Percentiles rank a stretch among this genome's conserved stretches.
Conservation (phyloP, 352 stramenopile species). For the Globisporangium iwayamae region DNA sequence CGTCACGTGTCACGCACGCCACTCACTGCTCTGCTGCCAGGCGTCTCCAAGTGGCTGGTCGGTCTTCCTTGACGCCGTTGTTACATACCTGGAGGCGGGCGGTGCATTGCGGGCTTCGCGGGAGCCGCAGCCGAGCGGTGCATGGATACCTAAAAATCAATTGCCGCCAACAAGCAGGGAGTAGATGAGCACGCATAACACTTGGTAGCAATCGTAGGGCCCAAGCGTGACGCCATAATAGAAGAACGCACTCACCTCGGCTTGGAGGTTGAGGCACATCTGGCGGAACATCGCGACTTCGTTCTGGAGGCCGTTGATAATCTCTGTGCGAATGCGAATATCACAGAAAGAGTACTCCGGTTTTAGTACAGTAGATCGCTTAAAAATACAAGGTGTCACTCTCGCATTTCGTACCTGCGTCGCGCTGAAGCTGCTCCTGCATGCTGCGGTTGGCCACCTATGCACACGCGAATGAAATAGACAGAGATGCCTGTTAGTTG, state of each 20-base stretch:
- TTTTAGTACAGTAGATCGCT: too few species aligned
- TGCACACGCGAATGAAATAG: neutral
- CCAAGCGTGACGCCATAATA: too few species aligned
- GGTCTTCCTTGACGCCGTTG: neutral
- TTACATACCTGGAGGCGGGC: constrained; percentile 21
- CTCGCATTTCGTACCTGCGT: constrained; percentile 19
- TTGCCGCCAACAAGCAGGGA: neutral
- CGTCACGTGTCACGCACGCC: too few species aligned
- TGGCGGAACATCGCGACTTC: constrained; percentile 80
- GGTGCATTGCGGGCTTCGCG: constrained; percentile 2
- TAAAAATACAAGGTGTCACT: too few species aligned
- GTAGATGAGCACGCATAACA: neutral
- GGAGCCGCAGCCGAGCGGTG: constrained; percentile 1
- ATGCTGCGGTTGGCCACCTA: constrained; percentile 65
- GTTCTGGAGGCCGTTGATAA: constrained; percentile 67
- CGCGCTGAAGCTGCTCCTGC: constrained; percentile 64
- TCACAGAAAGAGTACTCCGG: neutral
- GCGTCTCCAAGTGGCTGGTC: too few species aligned
- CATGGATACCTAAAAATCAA: constrained; percentile 12
- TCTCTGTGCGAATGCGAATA: constrained; percentile 18
- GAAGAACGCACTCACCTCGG: constrained; percentile 42
- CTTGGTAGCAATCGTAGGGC: neutral
- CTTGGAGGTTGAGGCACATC: constrained; percentile 78
- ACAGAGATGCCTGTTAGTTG: neutral
- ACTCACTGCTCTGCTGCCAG: too few species aligned